Base-by-base conservation (phyloP, 73 alveolate species). In the Symbiodinium natans region DNA sequence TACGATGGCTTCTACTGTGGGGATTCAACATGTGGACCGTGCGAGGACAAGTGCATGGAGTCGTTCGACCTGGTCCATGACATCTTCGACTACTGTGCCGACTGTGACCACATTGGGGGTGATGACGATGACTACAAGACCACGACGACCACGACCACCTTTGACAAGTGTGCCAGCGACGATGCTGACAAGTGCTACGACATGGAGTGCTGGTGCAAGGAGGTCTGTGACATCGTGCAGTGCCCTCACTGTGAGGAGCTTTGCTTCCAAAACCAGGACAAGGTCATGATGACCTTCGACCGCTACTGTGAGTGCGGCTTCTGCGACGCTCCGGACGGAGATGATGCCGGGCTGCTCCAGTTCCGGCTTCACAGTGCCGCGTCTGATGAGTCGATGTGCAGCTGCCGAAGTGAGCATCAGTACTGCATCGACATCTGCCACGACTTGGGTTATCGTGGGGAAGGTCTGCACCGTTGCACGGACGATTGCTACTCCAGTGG, bases 351-450 rank as follows among this genome's bases (percentile, higher is more conserved):
- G 13, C 31, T 63, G 36, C 31, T 63, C 36, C 77, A 63, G 34
- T 63, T 63, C 34, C 77, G 77, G 2, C 36, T 63, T 2, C 77
- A 63, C 17, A 63, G 77, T 63, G 77, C 36, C 25, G 34, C 36
- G 10, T 63, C 77, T 19, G 77, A 27, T 11, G 68, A 52, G n/a
- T 10, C 40, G 2, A 11, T 15, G 34, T 63, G 77, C 77, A 34
- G 77, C 77, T 63, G 77, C 36, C 38, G 77, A 63, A 63, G 34
- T 63, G 77, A 63, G 77, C 77, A 27, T 34, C 77, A 63, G 77
- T 63, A 63, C 77, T 63, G 77, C 34, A 27, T 27, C 31, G 77
- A 63, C 36, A 23, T 27, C 34, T 63, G 77, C 77, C 31, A 27
- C 7, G 77, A 15, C 13, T 5, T 23, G 34, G 77, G 77, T 11